A percentile compares a stretch with the other conserved stretches of the same genome.
phyloP scores from a whole-genome alignment of 805 yeast species.

The Kazachstania kunashirensis region DNA sequence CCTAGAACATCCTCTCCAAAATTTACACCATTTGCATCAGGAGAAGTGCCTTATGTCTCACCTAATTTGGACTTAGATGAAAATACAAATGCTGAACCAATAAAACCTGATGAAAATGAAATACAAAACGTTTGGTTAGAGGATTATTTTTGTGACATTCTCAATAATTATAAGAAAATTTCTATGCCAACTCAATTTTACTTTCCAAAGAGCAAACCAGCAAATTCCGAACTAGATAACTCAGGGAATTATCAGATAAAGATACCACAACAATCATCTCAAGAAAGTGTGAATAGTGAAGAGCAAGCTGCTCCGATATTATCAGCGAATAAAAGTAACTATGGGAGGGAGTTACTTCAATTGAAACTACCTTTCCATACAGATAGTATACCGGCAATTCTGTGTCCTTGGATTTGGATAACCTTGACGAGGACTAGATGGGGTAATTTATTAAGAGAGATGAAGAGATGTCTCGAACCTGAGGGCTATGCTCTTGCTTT shows the following conservation, averaged over 20 bases:
- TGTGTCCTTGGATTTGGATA: constrained; percentile 25
- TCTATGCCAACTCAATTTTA: constrained; percentile 20
- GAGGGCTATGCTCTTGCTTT: constrained; percentile 24
- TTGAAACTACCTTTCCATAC: constrained; percentile 21
- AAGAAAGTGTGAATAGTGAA: background rate
- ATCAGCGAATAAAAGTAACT: constrained; percentile 8
- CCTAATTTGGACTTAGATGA: background rate
- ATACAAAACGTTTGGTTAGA: constrained; percentile 23
- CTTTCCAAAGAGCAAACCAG: constrained; percentile 4
- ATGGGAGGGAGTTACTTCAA: constrained; percentile 17
- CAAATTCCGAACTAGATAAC: background rate
- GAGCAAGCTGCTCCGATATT: constrained; percentile 1
- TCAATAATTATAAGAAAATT: constrained; percentile 21
- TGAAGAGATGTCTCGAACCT: constrained; percentile 21
- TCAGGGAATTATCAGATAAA: background rate
- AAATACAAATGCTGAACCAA: background rate
- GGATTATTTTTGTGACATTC: constrained; percentile 14
- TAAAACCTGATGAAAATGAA: background rate
- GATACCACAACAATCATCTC: background rate
- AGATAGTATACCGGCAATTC: constrained; percentile 20
- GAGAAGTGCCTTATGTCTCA: background rate
- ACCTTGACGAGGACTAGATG: constrained; percentile 20
- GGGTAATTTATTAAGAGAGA: constrained; percentile 21
- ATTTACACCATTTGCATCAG: background rate
- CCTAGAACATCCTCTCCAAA: background rate